A percentile compares a stretch with the other conserved stretches of the same genome.
These are phyloP conservation scores for Daedaleopsis sinensis DNA, from an alignment of 768 basidiomycete genomes.

Conservation along the genomic window DNA sequence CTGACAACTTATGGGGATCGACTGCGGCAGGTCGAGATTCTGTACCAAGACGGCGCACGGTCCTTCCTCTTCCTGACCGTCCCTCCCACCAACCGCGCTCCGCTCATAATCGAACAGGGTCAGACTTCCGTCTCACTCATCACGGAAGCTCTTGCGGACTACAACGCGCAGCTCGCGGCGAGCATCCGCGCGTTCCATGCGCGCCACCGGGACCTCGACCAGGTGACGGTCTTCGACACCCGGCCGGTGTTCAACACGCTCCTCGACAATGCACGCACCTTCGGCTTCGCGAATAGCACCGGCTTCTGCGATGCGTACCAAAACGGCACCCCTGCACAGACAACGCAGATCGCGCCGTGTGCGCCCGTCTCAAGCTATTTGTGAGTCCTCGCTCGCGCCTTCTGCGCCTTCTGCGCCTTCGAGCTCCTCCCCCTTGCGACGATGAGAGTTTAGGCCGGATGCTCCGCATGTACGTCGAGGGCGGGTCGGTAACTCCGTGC, in stretches of 20 bases:
- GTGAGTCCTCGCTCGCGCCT: conserved; percentile 39
- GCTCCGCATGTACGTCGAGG: background rate
- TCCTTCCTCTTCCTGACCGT: conserved; percentile 44
- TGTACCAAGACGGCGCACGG: conserved; percentile 45
- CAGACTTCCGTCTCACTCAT: conserved; percentile 30
- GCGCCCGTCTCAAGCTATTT: conserved; percentile 69
- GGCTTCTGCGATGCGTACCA: conserved; percentile 63
- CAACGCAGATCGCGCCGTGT: conserved; percentile 59
- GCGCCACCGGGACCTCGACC: conserved; percentile 45
- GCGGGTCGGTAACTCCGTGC: background rate
- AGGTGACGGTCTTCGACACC: conserved; percentile 55
- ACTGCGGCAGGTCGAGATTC: conserved; percentile 44
- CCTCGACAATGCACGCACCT: conserved; percentile 50
- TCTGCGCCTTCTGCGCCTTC: background rate
- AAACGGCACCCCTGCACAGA: conserved; percentile 53
- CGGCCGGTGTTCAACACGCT: conserved; percentile 61
- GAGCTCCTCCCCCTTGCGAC: background rate
- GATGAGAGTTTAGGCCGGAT: background rate
- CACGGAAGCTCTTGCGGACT: conserved; percentile 44
- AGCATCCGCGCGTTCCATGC: conserved; percentile 44
- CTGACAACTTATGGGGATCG: background rate
- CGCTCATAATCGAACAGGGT: conserved; percentile 44
- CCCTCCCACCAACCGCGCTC: conserved; percentile 42
- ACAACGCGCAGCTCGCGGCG: conserved; percentile 49
- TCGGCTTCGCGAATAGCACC: conserved; percentile 61